Base-by-base conservation (phyloP, 371 early-diverging fungal genomes). In the Blakeslea trispora region DNA sequence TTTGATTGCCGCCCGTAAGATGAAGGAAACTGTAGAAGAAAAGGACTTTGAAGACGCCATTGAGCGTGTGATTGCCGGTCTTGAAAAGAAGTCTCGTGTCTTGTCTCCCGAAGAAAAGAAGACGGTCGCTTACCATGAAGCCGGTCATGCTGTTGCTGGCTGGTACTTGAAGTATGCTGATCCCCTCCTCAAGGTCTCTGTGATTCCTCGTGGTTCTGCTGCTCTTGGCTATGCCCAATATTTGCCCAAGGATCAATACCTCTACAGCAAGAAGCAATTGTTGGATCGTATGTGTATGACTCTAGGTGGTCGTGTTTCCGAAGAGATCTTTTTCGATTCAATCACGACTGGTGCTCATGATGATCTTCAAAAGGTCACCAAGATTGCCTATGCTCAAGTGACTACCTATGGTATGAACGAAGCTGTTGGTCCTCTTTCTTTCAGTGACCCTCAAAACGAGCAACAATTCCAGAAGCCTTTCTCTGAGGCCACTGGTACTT, bases 141-240 rank as follows among this genome's bases (percentile, higher is more conserved):
- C 99, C 37, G 99, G 99, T 5, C 99, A 99, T 64, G 99, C 99
- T 41, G 95, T 99, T 28, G 95, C 92, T 19, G 99, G 98, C 28
- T 99, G 99, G 99, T 99, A 90, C 73, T 75, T 99, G 64, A 82
- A 94, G 61, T 88, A 96, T 56, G 96, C 97, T 15, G 94, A 97
- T 72, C 98, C 98, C 17, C 81, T 98, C 32, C 82, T 98, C 55
- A 98, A 98, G 82, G 97, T 97, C 2, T 95, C 96, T 52, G 97
- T 99, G 61, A 98, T 98, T 61, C 99, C 99, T 45, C 91, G 99
- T 55, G 97, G 98, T 28, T 79, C 84, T 8, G 97, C 91, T 35
- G 97, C 99, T 18, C 85, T 99, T 22, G 99, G 99, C 22, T 99
- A 97, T 76, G 99, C 99, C 28, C 99, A 98, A 76, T 98, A 97